These are phyloP conservation scores for Pyrus bretschneideri DNA, from an alignment of 306 rosid genomes.

Conservation along the genomic window DNA sequence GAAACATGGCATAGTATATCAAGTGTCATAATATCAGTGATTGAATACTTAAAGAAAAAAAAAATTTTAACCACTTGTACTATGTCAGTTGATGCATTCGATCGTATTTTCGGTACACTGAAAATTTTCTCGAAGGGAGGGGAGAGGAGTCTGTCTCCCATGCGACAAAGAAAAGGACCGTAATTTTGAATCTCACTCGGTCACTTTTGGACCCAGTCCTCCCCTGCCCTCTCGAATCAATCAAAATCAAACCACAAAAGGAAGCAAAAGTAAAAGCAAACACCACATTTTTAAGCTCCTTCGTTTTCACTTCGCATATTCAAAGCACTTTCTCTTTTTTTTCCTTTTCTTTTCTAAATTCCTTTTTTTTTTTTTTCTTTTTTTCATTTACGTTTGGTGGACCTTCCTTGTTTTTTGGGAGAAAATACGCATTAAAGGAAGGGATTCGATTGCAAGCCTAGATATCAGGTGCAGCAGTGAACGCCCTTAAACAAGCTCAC, in stretches of 20 bases:
- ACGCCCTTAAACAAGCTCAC: too few relatives aligned
- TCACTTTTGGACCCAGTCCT: conserved; percentile 62
- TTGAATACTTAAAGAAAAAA: too few relatives aligned
- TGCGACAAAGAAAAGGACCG: conserved; percentile 33
- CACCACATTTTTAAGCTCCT: conserved; percentile 39
- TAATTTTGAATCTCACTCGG: conserved; percentile 59
- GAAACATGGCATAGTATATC: too few relatives aligned
- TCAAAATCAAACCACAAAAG: conserved; percentile 42
- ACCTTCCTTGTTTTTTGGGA: neutral
- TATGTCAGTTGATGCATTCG: too few relatives aligned
- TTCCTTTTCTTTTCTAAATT: neutral
- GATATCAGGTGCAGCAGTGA: too few relatives aligned
- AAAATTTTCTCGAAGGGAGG: too few relatives aligned
- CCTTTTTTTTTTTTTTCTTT: too few relatives aligned
- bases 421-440: neutral
- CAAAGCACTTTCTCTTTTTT: neutral
- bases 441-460: too few relatives aligned
- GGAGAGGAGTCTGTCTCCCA: conserved; percentile 60
- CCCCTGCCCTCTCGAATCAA: conserved; percentile 45
- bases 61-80: too few relatives aligned
- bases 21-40: too few relatives aligned
- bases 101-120: rapidly evolving
- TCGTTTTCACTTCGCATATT: conserved; percentile 32
- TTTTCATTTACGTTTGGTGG: neutral
- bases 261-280: conserved; percentile 59